Evolutionary conservation across 148 eudicot species (phyloP).

Genomic region (Suaeda aralocaspica): DNA sequence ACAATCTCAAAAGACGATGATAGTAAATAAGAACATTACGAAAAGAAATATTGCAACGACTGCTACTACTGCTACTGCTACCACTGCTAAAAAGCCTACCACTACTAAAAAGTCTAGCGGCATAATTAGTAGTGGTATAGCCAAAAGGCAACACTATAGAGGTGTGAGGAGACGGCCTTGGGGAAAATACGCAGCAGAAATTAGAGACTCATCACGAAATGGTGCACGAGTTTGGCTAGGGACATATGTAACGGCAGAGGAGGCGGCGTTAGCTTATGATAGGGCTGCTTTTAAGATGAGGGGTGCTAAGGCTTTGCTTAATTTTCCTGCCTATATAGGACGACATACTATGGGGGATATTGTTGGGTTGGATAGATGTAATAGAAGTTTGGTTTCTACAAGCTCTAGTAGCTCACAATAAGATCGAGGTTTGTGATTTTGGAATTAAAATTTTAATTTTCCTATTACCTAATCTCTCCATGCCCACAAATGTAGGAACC

Average conservation of each 20-base stretch:
- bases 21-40: not conserved
- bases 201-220: slow-evolving; percentile 46
- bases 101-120: not conserved
- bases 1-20: not conserved
- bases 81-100: not conserved
- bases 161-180: slow-evolving; percentile 67
- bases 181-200: slow-evolving; percentile 72
- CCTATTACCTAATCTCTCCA: too few species aligned
- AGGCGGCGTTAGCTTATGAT: slow-evolving; percentile 71
- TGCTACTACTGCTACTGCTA: not conserved
- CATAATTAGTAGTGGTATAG: slow-evolving; percentile 13
- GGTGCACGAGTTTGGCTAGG: slow-evolving; percentile 70
- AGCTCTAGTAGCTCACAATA: slow-evolving; percentile 3
- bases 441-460: too few species aligned
- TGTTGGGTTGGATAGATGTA: not conserved
- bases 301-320: slow-evolving; percentile 59
- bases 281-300: slow-evolving; percentile 58
- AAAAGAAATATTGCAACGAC: not conserved
- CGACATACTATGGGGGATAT: not conserved
- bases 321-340: slow-evolving; percentile 42
- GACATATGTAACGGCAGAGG: slow-evolving; percentile 54
- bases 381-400: not conserved
- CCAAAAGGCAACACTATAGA: slow-evolving; percentile 41
- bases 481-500: too few species aligned
- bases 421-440: not conserved